Conservation (phyloP, 2,329 filamentous ascomycete species). For the Pseudogymnoascus sp. region DNA sequence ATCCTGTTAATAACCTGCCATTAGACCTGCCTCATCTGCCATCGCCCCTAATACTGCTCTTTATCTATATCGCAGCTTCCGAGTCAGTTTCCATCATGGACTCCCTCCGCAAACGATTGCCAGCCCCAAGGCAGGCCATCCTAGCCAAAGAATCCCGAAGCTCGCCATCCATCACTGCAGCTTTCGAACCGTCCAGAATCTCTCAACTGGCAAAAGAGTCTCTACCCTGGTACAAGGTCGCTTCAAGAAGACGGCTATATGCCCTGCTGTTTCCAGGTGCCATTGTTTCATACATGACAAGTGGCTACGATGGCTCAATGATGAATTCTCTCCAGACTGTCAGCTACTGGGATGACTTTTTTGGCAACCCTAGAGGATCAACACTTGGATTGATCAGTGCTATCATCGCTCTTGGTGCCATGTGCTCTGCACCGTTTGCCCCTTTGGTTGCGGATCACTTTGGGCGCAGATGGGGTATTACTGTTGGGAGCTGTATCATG, state of each 20-base stretch:
- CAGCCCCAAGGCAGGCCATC: slow-evolving; percentile 23
- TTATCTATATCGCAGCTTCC: not conserved
- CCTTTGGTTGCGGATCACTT: slow-evolving; percentile 28
- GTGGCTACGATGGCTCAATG: slow-evolving; percentile 43
- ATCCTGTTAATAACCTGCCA: not conserved
- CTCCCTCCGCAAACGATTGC: slow-evolving; percentile 22
- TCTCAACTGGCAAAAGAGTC: slow-evolving; percentile 24
- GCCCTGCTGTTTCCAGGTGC: slow-evolving; percentile 30
- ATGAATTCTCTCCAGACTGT: slow-evolving; percentile 43
- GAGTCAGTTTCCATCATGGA: slow-evolving; percentile 17
- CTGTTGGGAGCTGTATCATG: slow-evolving; percentile 28
- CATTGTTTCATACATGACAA: slow-evolving; percentile 35
- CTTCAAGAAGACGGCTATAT: slow-evolving; percentile 27
- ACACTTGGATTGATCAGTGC: slow-evolving; percentile 26
- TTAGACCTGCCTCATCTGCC: not conserved
- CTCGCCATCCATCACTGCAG: slow-evolving; percentile 7
- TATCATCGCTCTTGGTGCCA: slow-evolving; percentile 42
- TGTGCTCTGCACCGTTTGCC: slow-evolving; percentile 30
- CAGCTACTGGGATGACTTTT: slow-evolving; percentile 36
- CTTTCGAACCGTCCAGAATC: slow-evolving; percentile 25
- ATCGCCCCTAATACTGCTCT: not conserved
- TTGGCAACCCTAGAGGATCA: slow-evolving; percentile 29
- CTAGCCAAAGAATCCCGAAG: slow-evolving; percentile 12
- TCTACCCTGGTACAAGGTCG: slow-evolving; percentile 27
- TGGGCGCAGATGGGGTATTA: slow-evolving; percentile 29